Evolutionary conservation across 2,329 filamentous ascomycete species (phyloP), one percentile per base, ranked within the genome.

Genomic region (Sporothrix globosa): DNA sequence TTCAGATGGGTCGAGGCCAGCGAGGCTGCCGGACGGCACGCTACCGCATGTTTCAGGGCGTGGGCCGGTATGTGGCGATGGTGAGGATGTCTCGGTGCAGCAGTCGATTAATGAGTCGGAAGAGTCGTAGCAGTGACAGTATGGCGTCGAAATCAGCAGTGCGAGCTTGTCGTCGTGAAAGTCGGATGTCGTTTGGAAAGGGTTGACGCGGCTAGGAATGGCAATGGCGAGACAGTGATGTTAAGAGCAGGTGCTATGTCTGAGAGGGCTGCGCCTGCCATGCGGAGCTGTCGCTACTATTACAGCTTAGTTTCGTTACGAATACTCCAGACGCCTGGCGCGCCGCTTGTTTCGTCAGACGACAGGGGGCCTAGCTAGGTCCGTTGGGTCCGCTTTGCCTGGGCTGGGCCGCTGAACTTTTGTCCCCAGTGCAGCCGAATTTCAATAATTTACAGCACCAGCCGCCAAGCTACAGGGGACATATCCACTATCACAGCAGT

Each of bases 41-140:
- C 69, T 70, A 70, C 69, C 69, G n/a, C 69, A 70, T 70, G 60
- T 70, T 70, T 61, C 41, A 61, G 53, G n/a, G 52, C 48, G 69
- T 67, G 60, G 24, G 7, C 39, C 5, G 39, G 56, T 14, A 44
- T 27, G 44, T 27, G 3, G 17, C 7, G n/a, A 46, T 44, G 58
- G 39, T 11, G n/a, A 13, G 17, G 34, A 21, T 41, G 21, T n/a
- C 19, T 19, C 4, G 14, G 13, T 41, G 3, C 39, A 50, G 48
- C 19, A 50, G 19, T 21, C 48, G 11, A 41, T 58, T 9, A 41
- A 41, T 44, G 10, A 34, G 34, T 34, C 34, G 34, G 7, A 6
- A 34, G 34, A 7, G 34, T 7, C 4, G 34, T 34, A 34, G 34
- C 34, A 6, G 34, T 34, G 34, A 9, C 34, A 34, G 7, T 34